phyloP scores from a whole-genome alignment of 148 eudicot genomes.

The Dianthus caryophyllus region DNA sequence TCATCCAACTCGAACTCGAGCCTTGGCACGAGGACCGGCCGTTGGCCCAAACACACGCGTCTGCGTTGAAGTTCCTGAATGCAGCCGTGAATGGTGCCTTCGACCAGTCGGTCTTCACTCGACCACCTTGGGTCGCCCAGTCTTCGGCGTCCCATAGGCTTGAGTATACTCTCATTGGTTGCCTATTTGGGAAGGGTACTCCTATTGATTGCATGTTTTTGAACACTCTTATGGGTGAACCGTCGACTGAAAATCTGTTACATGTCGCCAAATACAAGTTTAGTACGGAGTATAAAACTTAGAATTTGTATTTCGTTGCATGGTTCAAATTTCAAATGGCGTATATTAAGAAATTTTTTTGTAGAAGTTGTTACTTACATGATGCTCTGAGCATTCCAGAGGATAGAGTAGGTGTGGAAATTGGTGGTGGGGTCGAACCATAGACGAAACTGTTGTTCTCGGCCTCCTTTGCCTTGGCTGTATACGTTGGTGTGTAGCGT shows the following conservation, averaged over 20 bases:
- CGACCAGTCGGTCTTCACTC: conserved; percentile 32
- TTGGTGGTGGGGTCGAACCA: conserved; percentile 35
- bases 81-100: conserved; percentile 30
- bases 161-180: conserved; percentile 33
- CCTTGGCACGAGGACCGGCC: conserved; percentile 21
- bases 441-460: conserved; percentile 38
- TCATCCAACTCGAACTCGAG: conserved; percentile 26
- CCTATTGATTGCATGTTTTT: conserved; percentile 28
- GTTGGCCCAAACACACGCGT: conserved; percentile 23
- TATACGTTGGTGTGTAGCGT: conserved; percentile 35
- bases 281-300: no score
- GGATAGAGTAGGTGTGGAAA: conserved; percentile 40
- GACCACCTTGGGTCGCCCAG: conserved; percentile 36
- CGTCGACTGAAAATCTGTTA: conserved; percentile 30
- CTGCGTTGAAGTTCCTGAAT: conserved; percentile 28
- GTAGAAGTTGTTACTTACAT: conserved; percentile 22
- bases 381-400: conserved; percentile 40
- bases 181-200: conserved; percentile 29
- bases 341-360: background rate
- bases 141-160: conserved; percentile 36
- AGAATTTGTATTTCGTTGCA: no score
- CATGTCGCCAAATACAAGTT: background rate
- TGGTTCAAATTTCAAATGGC: background rate
- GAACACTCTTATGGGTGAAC: conserved; percentile 33
- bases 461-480: conserved; percentile 30